These are phyloP conservation scores for Fusarium mundagurra DNA, from an alignment of 2,329 filamentous ascomycete species.

Conservation along the genomic window DNA sequence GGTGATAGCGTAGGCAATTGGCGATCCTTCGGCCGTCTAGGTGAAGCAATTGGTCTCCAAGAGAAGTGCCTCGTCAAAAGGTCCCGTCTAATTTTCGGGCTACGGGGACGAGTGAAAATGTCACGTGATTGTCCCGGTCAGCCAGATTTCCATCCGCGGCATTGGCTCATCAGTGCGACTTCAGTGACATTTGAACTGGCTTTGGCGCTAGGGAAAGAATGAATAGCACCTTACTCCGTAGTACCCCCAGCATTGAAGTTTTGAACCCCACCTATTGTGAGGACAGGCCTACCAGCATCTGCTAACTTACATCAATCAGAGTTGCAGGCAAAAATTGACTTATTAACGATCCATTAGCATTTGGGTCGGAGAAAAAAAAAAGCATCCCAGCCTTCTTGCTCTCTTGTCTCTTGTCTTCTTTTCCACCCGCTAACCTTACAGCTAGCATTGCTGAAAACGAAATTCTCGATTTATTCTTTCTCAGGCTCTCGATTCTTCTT, in stretches of 20 bases:
- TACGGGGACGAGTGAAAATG: conserved; percentile 38
- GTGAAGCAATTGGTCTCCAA: conserved; percentile 51
- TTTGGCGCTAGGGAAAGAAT: conserved; percentile 26
- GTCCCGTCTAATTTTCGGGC: conserved; percentile 57
- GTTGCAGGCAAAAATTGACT: conserved; percentile 38
- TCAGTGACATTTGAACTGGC: conserved; percentile 20
- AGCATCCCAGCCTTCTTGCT: conserved; percentile 28
- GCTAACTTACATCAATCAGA: conserved; percentile 44
- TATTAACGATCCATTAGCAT: conserved; percentile 21
- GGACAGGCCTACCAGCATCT: conserved; percentile 18
- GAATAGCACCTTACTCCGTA: conserved; percentile 2
- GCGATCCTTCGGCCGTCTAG: conserved; percentile 56
- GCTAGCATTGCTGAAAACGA: neutral
- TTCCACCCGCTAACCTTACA: conserved; percentile 3
- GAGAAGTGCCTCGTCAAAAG: conserved; percentile 57
- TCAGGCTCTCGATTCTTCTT: conserved; percentile 7
- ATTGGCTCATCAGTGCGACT: conserved; percentile 38
- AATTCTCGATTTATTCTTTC: neutral
- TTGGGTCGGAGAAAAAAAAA: conserved; percentile 41
- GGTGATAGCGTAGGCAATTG: conserved; percentile 66
- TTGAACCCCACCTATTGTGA: conserved; percentile 32
- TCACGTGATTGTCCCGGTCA: conserved; percentile 51
- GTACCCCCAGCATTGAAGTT: neutral
- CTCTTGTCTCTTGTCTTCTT: conserved; percentile 7
- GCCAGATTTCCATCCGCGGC: conserved; percentile 42